Conservation (phyloP, 2,329 filamentous ascomycete genomes). For the Xylaria sp. region DNA sequence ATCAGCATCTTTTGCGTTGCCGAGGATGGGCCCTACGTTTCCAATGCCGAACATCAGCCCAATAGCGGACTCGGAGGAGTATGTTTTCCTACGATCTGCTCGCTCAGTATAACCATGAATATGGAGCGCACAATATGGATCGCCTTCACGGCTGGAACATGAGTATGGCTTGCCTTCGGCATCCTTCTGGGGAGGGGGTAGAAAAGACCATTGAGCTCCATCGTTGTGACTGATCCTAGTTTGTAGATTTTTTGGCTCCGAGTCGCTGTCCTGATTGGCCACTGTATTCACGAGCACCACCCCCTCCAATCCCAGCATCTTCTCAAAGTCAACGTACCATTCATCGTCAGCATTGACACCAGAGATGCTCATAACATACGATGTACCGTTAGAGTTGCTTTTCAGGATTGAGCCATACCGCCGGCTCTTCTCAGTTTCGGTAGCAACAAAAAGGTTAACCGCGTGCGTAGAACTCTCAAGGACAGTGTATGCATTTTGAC, state of each 20-base stretch:
- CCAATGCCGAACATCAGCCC: conserved; percentile 92
- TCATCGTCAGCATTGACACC: conserved; percentile 81
- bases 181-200: conserved; percentile 77
- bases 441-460: conserved; percentile 91
- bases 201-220: conserved; percentile 83
- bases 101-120: conserved; percentile 97
- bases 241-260: conserved; percentile 80
- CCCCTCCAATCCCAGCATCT: conserved; percentile 90
- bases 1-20: conserved; percentile 75
- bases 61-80: conserved; percentile 86
- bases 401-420: conserved; percentile 91
- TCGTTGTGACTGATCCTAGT: conserved; percentile 97
- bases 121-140: conserved; percentile 82
- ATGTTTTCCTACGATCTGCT: conserved; percentile 81
- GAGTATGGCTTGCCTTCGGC: conserved; percentile 75
- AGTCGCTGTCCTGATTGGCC: conserved; percentile 73
- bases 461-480: conserved; percentile 95
- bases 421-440: conserved; percentile 70
- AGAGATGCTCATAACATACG: conserved; percentile 84
- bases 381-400: conserved; percentile 98
- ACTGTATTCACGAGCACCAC: conserved; percentile 89
- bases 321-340: conserved; percentile 95
- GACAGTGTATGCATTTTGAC: conserved; percentile 88
- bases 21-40: conserved; percentile 82
- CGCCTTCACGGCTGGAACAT: conserved; percentile 70